A percentile compares a stretch with the other conserved stretches of the same genome.
Conservation (phyloP, 2,329 filamentous ascomycete genomes). For the Xylariaceae sp. region DNA sequence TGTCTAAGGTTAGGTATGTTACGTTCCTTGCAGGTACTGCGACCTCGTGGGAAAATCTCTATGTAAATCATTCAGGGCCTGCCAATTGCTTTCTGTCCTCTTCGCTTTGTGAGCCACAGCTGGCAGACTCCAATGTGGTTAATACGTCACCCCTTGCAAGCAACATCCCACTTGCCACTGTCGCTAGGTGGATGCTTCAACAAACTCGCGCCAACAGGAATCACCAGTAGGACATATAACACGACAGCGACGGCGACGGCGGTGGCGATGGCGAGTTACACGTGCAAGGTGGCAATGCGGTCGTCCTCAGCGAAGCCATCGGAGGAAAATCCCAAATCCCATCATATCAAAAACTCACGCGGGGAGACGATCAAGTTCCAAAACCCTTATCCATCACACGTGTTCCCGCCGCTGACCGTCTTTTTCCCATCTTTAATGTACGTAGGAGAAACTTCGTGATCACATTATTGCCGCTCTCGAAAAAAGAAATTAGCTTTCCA, state of each 20-base stretch:
- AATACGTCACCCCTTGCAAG: slow-evolving; percentile 4
- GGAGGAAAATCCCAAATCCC: slow-evolving; percentile 40
- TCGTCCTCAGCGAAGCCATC: slow-evolving; percentile 34
- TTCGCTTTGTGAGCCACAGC: not conserved
- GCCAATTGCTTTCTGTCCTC: not conserved
- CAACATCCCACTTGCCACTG: slow-evolving; percentile 6
- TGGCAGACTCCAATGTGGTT: slow-evolving; percentile 7
- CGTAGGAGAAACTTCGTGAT: slow-evolving; percentile 11
- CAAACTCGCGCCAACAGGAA: slow-evolving; percentile 1
- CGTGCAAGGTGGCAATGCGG: slow-evolving; percentile 25
- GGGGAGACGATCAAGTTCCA: slow-evolving; percentile 41
- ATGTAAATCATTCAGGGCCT: no score
- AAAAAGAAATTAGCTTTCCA: not conserved
- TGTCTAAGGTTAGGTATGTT: no score
- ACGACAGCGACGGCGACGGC: slow-evolving; percentile 18
- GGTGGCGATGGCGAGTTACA: slow-evolving; percentile 24
- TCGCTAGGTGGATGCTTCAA: slow-evolving; percentile 13
- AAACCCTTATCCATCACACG: slow-evolving; percentile 47
- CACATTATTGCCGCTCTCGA: not conserved
- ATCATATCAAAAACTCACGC: slow-evolving; percentile 41
- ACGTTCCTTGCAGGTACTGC: not conserved
- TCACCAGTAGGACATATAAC: slow-evolving; percentile 1
- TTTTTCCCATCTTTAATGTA: slow-evolving; percentile 16
- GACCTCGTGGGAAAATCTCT: no score
- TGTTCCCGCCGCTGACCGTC: slow-evolving; percentile 10